phyloP scores from a whole-genome alignment of 2,329 filamentous ascomycete genomes.

The Boeremia exigua region DNA sequence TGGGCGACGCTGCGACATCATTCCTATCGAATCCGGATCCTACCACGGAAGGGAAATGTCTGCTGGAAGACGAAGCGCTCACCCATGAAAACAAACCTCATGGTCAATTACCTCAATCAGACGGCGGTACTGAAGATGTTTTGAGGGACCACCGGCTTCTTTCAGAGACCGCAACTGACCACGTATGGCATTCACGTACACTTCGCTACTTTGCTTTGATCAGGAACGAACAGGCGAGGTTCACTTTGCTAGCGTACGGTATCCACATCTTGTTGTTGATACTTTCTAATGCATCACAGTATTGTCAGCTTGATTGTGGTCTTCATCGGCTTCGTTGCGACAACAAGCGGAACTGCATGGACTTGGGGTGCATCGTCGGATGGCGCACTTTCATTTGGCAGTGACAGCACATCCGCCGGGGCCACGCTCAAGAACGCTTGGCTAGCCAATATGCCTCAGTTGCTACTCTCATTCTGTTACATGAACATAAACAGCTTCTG shows the following conservation, averaged over 20 bases:
- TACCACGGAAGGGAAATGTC: not conserved
- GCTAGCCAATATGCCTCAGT: conserved; percentile 56
- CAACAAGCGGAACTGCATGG: not conserved
- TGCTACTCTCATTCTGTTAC: conserved; percentile 56
- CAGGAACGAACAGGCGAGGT: not conserved
- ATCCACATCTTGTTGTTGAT: not conserved
- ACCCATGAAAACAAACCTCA: not conserved
- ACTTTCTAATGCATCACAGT: not conserved
- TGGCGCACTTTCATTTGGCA: conserved; percentile 8
- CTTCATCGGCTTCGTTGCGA: not conserved
- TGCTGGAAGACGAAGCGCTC: not conserved
- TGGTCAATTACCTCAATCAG: too few relatives aligned
- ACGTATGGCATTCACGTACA: not conserved
- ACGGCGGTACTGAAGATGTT: too few relatives aligned
- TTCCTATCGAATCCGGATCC: not conserved
- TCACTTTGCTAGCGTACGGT: not conserved
- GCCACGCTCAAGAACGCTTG: conserved; percentile 30
- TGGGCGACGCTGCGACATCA: not conserved
- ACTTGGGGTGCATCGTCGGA: conserved; percentile 18
- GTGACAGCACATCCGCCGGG: not conserved
- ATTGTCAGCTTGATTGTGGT: not conserved
- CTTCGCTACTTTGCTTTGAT: not conserved
- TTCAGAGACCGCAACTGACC: not conserved
- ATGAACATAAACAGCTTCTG: conserved; percentile 54
- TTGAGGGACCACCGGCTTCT: not conserved